Evolutionary conservation across 139 green algal genomes (phyloP), one percentile per base, ranked within the genome.

Genomic region (Diplosphaera chodatii): DNA sequence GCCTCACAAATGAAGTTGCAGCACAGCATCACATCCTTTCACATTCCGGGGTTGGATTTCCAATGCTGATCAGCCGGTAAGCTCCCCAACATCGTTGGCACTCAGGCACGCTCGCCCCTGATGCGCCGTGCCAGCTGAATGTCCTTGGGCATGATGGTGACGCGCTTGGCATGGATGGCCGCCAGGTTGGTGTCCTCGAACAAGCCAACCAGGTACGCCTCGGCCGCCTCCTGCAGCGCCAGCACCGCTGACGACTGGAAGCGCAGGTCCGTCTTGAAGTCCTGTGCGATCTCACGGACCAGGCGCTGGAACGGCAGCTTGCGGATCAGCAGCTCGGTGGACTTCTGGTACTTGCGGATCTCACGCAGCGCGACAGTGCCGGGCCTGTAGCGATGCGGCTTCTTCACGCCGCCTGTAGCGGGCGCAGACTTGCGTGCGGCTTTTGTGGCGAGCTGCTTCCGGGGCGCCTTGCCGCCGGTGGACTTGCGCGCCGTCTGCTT

Each of bases 251-350:
- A 90, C 76, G 77, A 86, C 89, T 98, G 93, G 89, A 98, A 98
- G 74, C 93, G 88, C 79, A 98, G 88, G 90, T 98, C 93, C 41
- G 93, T 97, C 91, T 98, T 98, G 92, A 97, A 98, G 87, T 98
- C 93, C 89, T 98, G 93, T 32, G 93, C 92, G 62, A 98, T 98
- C 86, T 98, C 93, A 71, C 93, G 88, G 8, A 98, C 93, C 70
- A 98, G 87, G 67, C 92, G 87, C 91, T 97, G 92, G 86, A 97
- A 97, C 70, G 91, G 91, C 78, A 97, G 85, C 87, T 96, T 97
- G 80, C 91, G 85, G 83, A 97, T 97, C n/a, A 97, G 88, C 80
- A 89, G 83, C 86, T 95, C 89, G 16, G 87, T 93, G 68, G 80
- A 90, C 88, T 96, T 96, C 83, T 96, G 90, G 86, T 96, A 96